Evolutionary conservation across 169 alveolate genomes (phyloP).

Genomic region (Plasmodium fragile): DNA sequence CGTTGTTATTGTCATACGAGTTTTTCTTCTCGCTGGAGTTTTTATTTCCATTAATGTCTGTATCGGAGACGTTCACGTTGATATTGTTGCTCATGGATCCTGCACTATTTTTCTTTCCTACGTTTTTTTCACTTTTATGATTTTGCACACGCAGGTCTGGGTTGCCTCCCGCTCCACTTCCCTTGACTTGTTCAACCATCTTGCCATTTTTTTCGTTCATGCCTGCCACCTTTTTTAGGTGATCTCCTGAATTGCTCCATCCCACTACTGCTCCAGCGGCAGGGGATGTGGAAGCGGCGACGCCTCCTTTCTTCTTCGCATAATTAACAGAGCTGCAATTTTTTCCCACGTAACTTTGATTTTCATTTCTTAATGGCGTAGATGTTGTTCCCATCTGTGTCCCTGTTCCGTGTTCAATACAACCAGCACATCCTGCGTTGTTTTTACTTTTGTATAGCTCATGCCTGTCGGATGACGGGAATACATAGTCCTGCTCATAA

Average conservation of each 20-base stretch:
- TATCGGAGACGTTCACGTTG: conserved; percentile 14
- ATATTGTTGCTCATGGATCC: not conserved
- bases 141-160: not conserved
- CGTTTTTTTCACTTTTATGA: not conserved
- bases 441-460: conserved; percentile 12
- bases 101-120: not conserved
- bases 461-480: not conserved
- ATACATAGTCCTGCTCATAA: not conserved
- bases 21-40: not conserved
- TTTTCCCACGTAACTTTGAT: not conserved
- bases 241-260: not conserved
- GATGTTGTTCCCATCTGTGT: not conserved
- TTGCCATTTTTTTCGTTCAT: not conserved
- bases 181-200: not conserved
- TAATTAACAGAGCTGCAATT: not conserved
- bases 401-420: not conserved
- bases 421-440: not conserved
- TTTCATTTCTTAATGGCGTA: not conserved
- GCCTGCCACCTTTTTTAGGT: not conserved
- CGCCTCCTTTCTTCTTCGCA: not conserved
- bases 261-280: not conserved
- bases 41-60: not conserved
- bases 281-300: too few relatives aligned
- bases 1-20: not conserved
- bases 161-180: not conserved